These are phyloP conservation scores for Ambrosia hybrid DNA, from an alignment of 140 eudicot genomes.

Conservation along the genomic window DNA sequence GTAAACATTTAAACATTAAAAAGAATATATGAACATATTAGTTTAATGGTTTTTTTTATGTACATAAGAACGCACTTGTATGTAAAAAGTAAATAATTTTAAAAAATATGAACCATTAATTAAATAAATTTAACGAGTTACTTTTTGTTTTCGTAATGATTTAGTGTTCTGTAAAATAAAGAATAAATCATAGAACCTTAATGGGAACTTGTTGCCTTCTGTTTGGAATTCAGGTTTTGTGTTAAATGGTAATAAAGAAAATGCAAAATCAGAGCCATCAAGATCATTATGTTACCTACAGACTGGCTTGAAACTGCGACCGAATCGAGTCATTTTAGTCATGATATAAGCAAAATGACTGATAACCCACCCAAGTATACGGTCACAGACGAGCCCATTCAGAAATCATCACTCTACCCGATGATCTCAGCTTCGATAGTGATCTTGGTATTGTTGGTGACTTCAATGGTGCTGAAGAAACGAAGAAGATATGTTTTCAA, in stretches of 20 bases:
- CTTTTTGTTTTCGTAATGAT: too few species aligned
- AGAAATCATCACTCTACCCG: slow-evolving; percentile 68
- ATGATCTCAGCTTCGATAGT: slow-evolving; percentile 77
- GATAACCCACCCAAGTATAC: slow-evolving; percentile 67
- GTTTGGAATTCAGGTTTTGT: slow-evolving; percentile 40
- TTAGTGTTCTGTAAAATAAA: too few species aligned
- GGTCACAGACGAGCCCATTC: slow-evolving; percentile 83
- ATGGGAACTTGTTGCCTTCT: slow-evolving; percentile 41
- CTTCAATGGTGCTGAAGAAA: slow-evolving; percentile 67
- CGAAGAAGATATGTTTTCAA: slow-evolving; percentile 64
- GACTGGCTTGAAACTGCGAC: slow-evolving; percentile 26
- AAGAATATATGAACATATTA: too few species aligned
- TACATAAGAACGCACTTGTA: too few species aligned
- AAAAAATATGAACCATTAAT: too few species aligned
- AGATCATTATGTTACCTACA: slow-evolving; percentile 39
- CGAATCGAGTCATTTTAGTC: slow-evolving; percentile 44
- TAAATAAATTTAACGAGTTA: too few species aligned
- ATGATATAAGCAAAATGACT: slow-evolving; percentile 73
- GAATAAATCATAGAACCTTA: slow-evolving; percentile 28
- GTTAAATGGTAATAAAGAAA: slow-evolving; percentile 8
- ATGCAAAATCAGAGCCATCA: slow-evolving; percentile 37
- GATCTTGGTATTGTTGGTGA: slow-evolving; percentile 83
- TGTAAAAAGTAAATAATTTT: too few species aligned
- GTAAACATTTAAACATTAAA: too few species aligned
- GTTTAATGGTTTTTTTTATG: too few species aligned